Base-by-base conservation (phyloP, 768 basidiomycete genomes). In the Coprinopsis strossmayeri region DNA sequence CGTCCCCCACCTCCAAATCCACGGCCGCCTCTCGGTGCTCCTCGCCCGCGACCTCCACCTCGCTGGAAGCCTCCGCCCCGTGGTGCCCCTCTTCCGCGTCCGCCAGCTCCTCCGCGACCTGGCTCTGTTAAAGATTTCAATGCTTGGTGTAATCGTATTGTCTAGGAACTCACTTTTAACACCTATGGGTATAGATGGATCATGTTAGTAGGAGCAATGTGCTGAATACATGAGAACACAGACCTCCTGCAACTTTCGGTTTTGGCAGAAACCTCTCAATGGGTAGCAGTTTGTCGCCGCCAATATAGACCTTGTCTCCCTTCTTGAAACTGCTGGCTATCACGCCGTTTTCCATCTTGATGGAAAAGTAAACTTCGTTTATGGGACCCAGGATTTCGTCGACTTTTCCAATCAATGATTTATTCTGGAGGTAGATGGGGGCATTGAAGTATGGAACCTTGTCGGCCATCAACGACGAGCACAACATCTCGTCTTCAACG, bases 301-400 rank as follows among this genome's bases (percentile, higher is more conserved):
- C 90, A 61, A 99, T 97, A 66, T 90, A 99, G 37, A 99, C 90
- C 64, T 95, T 97, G 72, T 99, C 96, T 38, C 96, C 96, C 61
- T 87, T 90, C 70, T 95, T 89, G 71, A 99, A 99, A 64, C 90
- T 92, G 56, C 71, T 85, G 5, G 96, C 94, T 41, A 94, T 81
- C 85, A 98, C 92, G 26, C 96, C 96, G 50, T 89, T 85, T 17
- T 84, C 81, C 87, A 97, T 96, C 73, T 98, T 99, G 55, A 99
- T 78, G 2, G 93, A 94, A 62, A 99, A 98, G 68, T 82, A 98
- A 50, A 98, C 93, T 64, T 98, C 92, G 63, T 96, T 99, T 65
- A 99, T 94, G 13, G 96, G 95, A 2, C 96, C 96, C n/a, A 99
- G 79, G 57, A 99, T 98, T 68, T 99, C 96, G 68, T 99, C 96